phyloP scores from a whole-genome alignment of 257 asterid species.

The Plectranthus barbatus region DNA sequence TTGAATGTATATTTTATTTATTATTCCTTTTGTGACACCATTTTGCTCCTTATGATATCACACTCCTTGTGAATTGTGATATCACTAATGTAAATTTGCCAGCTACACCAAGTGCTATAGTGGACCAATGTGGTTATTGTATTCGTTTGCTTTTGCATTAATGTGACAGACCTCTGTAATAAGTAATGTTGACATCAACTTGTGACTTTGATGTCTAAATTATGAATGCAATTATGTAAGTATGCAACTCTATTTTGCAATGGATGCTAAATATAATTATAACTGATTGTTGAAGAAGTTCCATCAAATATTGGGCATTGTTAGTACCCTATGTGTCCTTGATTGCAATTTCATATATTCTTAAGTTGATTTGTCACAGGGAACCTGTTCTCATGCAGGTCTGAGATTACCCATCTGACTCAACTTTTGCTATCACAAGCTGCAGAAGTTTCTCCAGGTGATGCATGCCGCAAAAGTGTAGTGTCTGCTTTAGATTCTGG shows the following conservation, averaged over 20 bases:
- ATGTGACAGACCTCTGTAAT: background rate
- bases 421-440: conserved; percentile 65
- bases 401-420: conserved; percentile 66
- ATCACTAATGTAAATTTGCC: background rate
- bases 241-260: background rate
- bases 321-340: background rate
- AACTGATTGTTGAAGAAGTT: background rate
- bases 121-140: background rate
- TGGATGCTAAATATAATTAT: background rate
- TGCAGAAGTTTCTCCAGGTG: conserved; percentile 26
- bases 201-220: background rate
- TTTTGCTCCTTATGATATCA: too few relatives aligned
- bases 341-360: background rate
- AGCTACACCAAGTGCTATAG: background rate
- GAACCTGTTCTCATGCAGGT: conserved; percentile 34
- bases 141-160: background rate
- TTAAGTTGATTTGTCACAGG: background rate
- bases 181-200: background rate
- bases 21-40: background rate
- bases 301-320: background rate
- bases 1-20: background rate
- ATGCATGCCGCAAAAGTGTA: conserved; percentile 20
- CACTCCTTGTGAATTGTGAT: too few relatives aligned
- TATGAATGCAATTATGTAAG: background rate
- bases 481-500: conserved; percentile 27